Evolutionary conservation across 139 green algal species (phyloP).

Genomic region (Auxenochlorella pyrenoidosa): DNA sequence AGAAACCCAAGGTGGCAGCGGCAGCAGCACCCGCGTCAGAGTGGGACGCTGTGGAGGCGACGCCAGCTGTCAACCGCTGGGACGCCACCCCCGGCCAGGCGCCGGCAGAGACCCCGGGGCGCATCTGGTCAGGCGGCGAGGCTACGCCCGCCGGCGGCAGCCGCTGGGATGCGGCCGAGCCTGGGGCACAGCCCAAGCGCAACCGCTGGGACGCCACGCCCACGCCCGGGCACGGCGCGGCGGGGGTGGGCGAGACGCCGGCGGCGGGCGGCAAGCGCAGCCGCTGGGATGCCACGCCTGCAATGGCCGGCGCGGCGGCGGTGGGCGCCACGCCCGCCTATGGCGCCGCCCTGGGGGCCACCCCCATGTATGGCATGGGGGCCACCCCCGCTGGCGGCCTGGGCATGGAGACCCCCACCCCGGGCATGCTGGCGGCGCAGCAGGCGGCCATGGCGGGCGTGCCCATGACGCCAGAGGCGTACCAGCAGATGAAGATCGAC

Average conservation of each 20-base stretch:
- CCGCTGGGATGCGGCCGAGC: conserved; percentile 22
- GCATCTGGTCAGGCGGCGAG: conserved; percentile 55
- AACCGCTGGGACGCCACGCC: conserved; percentile 66
- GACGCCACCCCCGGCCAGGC: conserved; percentile 68
- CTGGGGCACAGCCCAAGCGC: conserved; percentile 63
- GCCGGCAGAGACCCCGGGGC: conserved; percentile 50
- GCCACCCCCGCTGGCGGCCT: conserved; percentile 71
- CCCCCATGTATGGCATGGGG: conserved; percentile 50
- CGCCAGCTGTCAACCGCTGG: conserved; percentile 71
- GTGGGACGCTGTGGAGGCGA: conserved; percentile 89
- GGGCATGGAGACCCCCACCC: conserved; percentile 80
- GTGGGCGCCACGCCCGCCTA: conserved; percentile 40
- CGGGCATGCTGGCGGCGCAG: conserved; percentile 33
- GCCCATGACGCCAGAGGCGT: conserved; percentile 86
- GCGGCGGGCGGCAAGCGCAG: conserved; percentile 64
- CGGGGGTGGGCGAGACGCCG: conserved; percentile 20
- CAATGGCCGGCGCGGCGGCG: conserved; percentile 6
- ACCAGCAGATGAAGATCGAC: conserved; percentile 74
- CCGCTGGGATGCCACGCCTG: conserved; percentile 54
- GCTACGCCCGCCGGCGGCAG: conserved; percentile 60
- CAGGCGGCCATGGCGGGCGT: conserved; percentile 35
- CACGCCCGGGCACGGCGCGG: conserved; percentile 28
- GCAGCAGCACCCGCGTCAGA: conserved; percentile 71
- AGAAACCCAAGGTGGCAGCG: conserved; percentile 40
- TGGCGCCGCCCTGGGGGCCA: conserved; percentile 51